phyloP scores from a whole-genome alignment of 768 basidiomycete genomes.

The Leucosporidium yakuticum region DNA sequence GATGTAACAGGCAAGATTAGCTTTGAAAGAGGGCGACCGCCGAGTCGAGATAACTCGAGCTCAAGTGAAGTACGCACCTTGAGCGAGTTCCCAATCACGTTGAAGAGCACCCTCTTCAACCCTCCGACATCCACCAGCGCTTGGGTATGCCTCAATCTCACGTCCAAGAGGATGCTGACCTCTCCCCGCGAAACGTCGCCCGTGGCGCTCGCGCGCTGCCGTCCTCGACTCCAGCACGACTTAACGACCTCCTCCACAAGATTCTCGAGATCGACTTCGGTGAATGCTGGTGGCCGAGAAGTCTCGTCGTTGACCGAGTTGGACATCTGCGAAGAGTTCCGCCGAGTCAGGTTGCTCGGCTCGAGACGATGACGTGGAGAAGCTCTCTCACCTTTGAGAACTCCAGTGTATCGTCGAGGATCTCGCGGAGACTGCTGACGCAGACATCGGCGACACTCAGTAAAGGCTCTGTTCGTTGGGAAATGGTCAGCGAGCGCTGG shows the following conservation, averaged over 20 bases:
- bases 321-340: background rate
- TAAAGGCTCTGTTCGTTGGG: conserved; percentile 2
- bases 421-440: background rate
- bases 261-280: background rate
- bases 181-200: background rate
- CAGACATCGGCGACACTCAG: conserved; percentile 28
- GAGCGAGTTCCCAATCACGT: conserved; percentile 19
- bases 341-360: conserved; percentile 17
- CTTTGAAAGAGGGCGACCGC: too few species aligned
- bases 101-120: conserved; percentile 15
- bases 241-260: conserved; percentile 15
- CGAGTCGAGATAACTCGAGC: too few species aligned
- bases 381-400: background rate
- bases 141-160: conserved; percentile 9
- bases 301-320: background rate
- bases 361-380: conserved; percentile 15
- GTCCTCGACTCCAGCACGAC: conserved; percentile 23
- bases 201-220: background rate
- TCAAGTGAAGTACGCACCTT: conserved; percentile 5
- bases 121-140: conserved; percentile 18
- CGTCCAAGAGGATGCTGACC: conserved; percentile 22
- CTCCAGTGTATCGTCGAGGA: background rate
- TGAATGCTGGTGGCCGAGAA: background rate
- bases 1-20: too few species aligned
- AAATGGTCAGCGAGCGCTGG: conserved; percentile 4